Percentiles rank a stretch among this genome's conserved stretches.
These are phyloP conservation scores for Tulasnella sp. DNA, from an alignment of 768 basidiomycete species.

Conservation along the genomic window DNA sequence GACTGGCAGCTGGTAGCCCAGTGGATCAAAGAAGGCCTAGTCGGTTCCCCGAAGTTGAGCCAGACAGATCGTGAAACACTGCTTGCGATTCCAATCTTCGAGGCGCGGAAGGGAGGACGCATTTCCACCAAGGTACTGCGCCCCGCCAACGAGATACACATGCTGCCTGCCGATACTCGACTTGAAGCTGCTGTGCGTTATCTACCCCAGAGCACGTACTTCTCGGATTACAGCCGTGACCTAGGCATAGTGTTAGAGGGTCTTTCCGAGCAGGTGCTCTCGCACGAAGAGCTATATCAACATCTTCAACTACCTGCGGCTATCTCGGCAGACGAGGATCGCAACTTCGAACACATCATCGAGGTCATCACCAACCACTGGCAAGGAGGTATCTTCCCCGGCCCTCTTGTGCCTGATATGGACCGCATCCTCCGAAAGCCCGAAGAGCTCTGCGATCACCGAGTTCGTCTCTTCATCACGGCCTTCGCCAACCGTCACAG, in stretches of 20 bases:
- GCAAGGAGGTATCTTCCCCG: not conserved
- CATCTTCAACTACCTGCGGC: not conserved
- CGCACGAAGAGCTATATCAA: not conserved
- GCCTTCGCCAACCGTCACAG: not conserved
- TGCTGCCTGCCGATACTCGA: not conserved
- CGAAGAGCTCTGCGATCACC: constrained; percentile 1
- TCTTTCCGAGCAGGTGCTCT: not conserved
- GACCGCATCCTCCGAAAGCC: constrained; percentile 1
- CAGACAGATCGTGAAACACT: not conserved
- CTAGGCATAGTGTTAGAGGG: not conserved
- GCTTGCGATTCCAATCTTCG: not conserved
- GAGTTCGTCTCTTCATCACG: not conserved
- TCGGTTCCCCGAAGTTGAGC: not conserved
- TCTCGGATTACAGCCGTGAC: not conserved
- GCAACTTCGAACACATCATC: not conserved
- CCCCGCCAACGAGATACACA: not conserved
- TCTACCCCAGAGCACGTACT: not conserved
- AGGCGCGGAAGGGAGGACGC: not conserved
- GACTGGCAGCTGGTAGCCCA: not conserved
- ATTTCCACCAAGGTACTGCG: too few relatives aligned
- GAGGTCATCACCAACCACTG: not conserved
- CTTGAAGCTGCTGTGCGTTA: not conserved
- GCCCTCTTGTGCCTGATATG: not conserved
- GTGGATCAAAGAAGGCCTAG: not conserved
- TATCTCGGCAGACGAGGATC: not conserved